Base-by-base conservation (phyloP, 208 protist genomes). In the Wallacemonas sp. region DNA sequence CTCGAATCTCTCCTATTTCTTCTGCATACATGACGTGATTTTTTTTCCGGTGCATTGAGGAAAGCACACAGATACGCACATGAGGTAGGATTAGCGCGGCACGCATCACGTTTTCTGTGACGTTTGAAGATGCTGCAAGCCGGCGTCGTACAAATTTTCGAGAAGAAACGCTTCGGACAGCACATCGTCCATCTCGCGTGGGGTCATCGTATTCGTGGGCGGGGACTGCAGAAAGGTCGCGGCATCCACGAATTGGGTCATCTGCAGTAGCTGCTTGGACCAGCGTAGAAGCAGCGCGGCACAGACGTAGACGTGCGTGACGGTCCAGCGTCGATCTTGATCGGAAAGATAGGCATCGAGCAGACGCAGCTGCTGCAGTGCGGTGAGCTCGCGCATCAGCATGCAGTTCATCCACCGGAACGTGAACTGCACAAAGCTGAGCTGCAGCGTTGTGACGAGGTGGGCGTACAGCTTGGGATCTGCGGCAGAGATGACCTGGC, bases 401-500 rank as follows among this genome's bases (percentile, higher is more conserved):
- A 97, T 53, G 70, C 95, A 98, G 58, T 95, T 95, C 87, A 95
- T 96, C 93, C 93, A 97, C 5, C 91, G 80, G 47, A 97, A 97
- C 36, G 89, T 63, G 66, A 96, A 98, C 49, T 94, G 78, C 42
- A 72, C 67, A 59, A 95, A 95, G 2, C 84, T 31, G 34, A 97
- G 64, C 45, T 83, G 60, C 19, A 94, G 53, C 8, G 61, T 47
- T 19, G 84, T 61, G 14, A 66, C 38, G 19, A 98, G 75, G 61
- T 83, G 71, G 15, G 76, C 66, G 46, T 82, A 81, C 2, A 95
- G 66, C 28, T 66, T 64, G 8, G 60, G 38, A 63, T 97, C 90
- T 15, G 91, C 80, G 17, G 65, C 78, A 17, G 49, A 41, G 26
- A 96, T 75, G 12, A 97, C 71, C 8, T 71, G 69, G 21, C 92